These are phyloP conservation scores for Naegleria lovaniensis DNA, from an alignment of 208 protist species.

Conservation along the genomic window DNA sequence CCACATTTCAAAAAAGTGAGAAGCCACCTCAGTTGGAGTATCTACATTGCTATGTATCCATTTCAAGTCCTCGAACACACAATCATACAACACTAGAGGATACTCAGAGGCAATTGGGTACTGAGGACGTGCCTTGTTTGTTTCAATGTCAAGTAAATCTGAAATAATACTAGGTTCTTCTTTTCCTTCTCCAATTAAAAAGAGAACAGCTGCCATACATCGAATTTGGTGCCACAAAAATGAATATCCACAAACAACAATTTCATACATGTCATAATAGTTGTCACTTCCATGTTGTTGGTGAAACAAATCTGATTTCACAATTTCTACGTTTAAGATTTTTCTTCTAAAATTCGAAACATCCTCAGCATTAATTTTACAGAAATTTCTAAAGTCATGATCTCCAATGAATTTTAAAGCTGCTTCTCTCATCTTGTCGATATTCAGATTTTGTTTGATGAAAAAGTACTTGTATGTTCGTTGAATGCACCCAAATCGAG, in stretches of 20 bases:
- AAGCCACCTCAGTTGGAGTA: no score
- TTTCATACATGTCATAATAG: slow-evolving; percentile 54
- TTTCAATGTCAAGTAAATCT: slow-evolving; percentile 49
- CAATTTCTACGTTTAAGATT: slow-evolving; percentile 57
- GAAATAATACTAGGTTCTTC: slow-evolving; percentile 43
- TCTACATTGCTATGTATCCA: slow-evolving; percentile 25
- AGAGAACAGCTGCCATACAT: slow-evolving; percentile 85
- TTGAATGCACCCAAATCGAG: slow-evolving; percentile 70
- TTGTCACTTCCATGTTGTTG: slow-evolving; percentile 39
- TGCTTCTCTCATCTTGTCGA: slow-evolving; percentile 78
- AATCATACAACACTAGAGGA: slow-evolving; percentile 56
- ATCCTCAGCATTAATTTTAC: slow-evolving; percentile 87
- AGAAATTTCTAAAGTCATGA: slow-evolving; percentile 96
- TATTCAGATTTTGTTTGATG: slow-evolving; percentile 61
- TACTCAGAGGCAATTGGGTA: slow-evolving; percentile 60
- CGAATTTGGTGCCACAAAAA: slow-evolving; percentile 94
- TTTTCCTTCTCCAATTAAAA: slow-evolving; percentile 64
- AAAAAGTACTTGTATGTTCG: slow-evolving; percentile 86
- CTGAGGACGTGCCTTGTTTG: slow-evolving; percentile 38
- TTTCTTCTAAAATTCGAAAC: slow-evolving; percentile 76
- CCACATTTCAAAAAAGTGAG: neutral
- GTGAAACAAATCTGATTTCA: slow-evolving; percentile 48
- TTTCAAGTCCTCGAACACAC: slow-evolving; percentile 50
- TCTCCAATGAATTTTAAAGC: slow-evolving; percentile 68
- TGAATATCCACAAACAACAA: slow-evolving; percentile 79